Conservation (phyloP, 2,329 filamentous ascomycete species). For the Lecanicillium sp. region DNA sequence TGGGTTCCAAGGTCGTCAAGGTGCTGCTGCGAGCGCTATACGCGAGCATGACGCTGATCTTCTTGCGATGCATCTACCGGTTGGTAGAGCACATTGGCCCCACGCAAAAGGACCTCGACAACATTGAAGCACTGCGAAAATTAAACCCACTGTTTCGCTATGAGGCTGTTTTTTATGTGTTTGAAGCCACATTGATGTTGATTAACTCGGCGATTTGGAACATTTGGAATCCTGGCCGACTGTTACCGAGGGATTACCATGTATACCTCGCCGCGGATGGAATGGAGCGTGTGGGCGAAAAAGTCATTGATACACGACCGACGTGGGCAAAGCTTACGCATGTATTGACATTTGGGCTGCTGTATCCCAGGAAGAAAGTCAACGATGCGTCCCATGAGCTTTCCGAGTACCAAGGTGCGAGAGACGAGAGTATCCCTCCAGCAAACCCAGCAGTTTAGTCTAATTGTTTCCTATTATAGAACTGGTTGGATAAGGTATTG, state of each 20-base stretch:
- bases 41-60: conserved; percentile 38
- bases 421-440: too few species aligned
- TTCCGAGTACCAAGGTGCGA: too few species aligned
- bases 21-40: conserved; percentile 42
- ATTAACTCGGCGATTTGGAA: conserved; percentile 43
- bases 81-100: conserved; percentile 35
- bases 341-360: conserved; percentile 9
- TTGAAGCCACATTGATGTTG: conserved; percentile 47
- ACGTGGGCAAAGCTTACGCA: conserved; percentile 4
- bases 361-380: conserved; percentile 5
- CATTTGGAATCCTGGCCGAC: conserved; percentile 40
- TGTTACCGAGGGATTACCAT: conserved; percentile 39
- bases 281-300: conserved; percentile 5
- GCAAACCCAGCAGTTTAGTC: too few species aligned
- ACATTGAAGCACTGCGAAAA: conserved; percentile 15
- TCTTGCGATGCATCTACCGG: conserved; percentile 48
- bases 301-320: background rate
- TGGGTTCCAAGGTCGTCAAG: conserved; percentile 6
- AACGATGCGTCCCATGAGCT: background rate
- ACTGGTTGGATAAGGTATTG: too few species aligned
- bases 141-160: conserved; percentile 40
- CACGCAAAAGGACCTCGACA: conserved; percentile 9
- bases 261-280: conserved; percentile 44
- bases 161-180: conserved; percentile 53
- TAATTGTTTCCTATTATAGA: too few species aligned